Evolutionary conservation across 345 rosid genomes (phyloP).

Genomic region (Ailanthus altissimus): DNA sequence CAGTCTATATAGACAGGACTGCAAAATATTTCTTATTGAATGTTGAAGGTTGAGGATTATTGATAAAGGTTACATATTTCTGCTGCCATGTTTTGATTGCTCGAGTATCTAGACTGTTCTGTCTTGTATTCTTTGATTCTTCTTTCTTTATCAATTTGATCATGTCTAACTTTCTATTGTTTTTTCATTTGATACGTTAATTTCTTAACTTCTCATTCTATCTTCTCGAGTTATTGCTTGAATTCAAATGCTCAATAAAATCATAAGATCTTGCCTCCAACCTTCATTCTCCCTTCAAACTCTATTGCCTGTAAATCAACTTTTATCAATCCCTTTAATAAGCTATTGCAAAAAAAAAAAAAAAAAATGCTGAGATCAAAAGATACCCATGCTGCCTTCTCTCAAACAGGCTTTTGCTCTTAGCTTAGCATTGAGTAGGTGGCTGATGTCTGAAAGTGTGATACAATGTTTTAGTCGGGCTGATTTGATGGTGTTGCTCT

Average conservation of each 20-base stretch:
- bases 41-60: neutral
- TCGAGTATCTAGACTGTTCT: neutral
- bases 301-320: too few relatives aligned
- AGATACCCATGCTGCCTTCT: too few relatives aligned
- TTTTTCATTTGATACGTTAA: neutral
- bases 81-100: neutral
- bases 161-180: neutral
- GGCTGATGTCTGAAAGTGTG: too few relatives aligned
- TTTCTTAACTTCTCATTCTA: neutral
- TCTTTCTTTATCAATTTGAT: neutral
- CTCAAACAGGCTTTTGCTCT: too few relatives aligned
- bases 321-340: too few relatives aligned
- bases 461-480: too few relatives aligned
- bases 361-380: neutral
- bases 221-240: neutral
- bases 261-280: too few relatives aligned
- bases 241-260: neutral
- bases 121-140: neutral
- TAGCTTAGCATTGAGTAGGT: too few relatives aligned
- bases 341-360: neutral
- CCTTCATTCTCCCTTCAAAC: too few relatives aligned
- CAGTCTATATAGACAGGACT: neutral
- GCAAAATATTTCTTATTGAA: neutral
- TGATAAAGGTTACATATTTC: neutral
- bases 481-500: neutral